phyloP scores from a whole-genome alignment of 371 early-diverging fungal genomes.

The Rhizopus delemar region DNA sequence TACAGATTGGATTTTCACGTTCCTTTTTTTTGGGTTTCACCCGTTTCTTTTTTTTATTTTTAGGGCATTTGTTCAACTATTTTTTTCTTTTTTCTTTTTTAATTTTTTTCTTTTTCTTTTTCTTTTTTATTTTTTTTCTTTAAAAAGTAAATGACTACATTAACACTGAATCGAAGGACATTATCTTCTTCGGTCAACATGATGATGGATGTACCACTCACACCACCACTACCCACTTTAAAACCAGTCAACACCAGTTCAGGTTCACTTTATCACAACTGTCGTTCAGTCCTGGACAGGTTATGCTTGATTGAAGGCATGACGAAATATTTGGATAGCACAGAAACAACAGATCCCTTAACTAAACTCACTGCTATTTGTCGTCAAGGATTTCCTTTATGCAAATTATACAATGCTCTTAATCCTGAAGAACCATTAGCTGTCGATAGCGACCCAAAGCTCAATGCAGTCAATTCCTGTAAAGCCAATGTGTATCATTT shows the following conservation, averaged over 20 bases:
- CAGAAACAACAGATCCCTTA: slow-evolving; percentile 71
- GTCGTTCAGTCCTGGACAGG: slow-evolving; percentile 61
- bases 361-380: slow-evolving; percentile 85
- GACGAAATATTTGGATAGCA: slow-evolving; percentile 53
- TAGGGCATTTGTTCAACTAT: background rate
- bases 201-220: background rate
- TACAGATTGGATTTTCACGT: background rate
- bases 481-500: slow-evolving; percentile 85
- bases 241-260: slow-evolving; percentile 17
- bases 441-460: slow-evolving; percentile 60
- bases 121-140: slow-evolving; percentile 1
- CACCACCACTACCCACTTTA: slow-evolving; percentile 21
- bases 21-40: slow-evolving; percentile 6
- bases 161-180: slow-evolving; percentile 1
- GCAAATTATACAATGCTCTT: slow-evolving; percentile 80
- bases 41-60: slow-evolving; percentile 2
- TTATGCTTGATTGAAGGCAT: slow-evolving; percentile 63
- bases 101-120: slow-evolving; percentile 3
- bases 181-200: slow-evolving; percentile 2
- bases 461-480: slow-evolving; percentile 72
- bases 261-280: slow-evolving; percentile 67
- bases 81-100: slow-evolving; percentile 5
- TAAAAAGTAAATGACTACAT: slow-evolving; percentile 3
- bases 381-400: slow-evolving; percentile 88
- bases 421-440: slow-evolving; percentile 59